These are phyloP conservation scores for Brachypodium distachyon DNA, from an alignment of 202 grass and related monocot species.

Conservation along the genomic window DNA sequence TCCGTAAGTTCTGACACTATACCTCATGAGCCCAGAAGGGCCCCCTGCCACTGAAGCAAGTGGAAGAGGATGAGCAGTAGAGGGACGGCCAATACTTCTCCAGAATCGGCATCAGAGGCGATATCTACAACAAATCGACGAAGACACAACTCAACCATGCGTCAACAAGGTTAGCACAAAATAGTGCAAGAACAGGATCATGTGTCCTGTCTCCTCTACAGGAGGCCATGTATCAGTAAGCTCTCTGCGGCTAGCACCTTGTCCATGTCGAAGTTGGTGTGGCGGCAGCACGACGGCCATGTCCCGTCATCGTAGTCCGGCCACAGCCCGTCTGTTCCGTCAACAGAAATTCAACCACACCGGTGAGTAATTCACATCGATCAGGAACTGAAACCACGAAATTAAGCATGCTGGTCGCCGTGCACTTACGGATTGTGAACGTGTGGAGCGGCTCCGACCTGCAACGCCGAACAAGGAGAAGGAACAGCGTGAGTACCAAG, in stretches of 20 bases:
- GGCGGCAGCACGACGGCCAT: constrained; percentile 78
- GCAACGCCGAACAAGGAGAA: neutral
- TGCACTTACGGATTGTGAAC: constrained; percentile 70
- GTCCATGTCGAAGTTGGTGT: constrained; percentile 52
- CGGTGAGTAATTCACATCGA: neutral
- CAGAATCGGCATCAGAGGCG: constrained; percentile 45
- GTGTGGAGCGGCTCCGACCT: constrained; percentile 36
- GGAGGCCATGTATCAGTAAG: neutral
- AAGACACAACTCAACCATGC: neutral
- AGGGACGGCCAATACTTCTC: constrained; percentile 79
- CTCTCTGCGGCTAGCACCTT: constrained; percentile 37
- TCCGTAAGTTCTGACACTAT: neutral
- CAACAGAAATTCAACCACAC: neutral
- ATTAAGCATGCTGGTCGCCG: neutral
- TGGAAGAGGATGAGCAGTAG: constrained; percentile 55
- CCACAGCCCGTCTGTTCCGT: constrained; percentile 76
- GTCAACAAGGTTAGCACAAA: neutral
- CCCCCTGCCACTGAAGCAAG: constrained; percentile 80
- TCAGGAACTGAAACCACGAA: neutral
- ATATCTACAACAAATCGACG: constrained; percentile 35
- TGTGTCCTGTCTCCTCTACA: neutral
- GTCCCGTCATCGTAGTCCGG: constrained; percentile 83
- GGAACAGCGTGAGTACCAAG: neutral
- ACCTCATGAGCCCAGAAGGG: constrained; percentile 95
- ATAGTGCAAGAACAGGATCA: neutral